Conservation (phyloP, 1,139 yeast species). For the Scheffersomyces insectosa region DNA sequence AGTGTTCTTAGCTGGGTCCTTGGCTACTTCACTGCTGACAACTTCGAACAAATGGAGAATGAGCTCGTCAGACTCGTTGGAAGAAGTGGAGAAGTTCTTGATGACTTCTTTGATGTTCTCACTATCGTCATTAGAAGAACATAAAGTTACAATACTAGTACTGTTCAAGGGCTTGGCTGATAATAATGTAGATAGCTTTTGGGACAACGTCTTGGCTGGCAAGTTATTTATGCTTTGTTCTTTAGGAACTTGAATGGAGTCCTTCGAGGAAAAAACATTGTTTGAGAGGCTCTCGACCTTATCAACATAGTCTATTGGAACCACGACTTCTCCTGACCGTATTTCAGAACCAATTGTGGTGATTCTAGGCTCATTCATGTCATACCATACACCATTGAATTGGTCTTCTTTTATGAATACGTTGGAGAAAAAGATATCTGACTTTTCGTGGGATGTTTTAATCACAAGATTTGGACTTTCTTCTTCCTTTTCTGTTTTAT, state of each 20-base stretch:
- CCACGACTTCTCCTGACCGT: slow-evolving; percentile 16
- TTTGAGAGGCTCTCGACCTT: slow-evolving; percentile 1
- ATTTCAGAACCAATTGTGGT: slow-evolving; percentile 19
- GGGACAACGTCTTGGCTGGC: slow-evolving; percentile 24
- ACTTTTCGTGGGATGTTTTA: slow-evolving; percentile 6
- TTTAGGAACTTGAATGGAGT: slow-evolving; percentile 13
- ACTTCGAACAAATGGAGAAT: slow-evolving; percentile 33
- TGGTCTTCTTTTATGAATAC: slow-evolving; percentile 10
- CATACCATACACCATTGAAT: slow-evolving; percentile 36
- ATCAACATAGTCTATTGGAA: slow-evolving; percentile 17
- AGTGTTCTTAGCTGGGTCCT: slow-evolving; percentile 32
- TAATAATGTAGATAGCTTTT: slow-evolving; percentile 18
- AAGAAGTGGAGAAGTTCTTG: slow-evolving; percentile 19
- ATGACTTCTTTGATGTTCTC: slow-evolving; percentile 37
- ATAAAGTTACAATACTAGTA: slow-evolving; percentile 23
- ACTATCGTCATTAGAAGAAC: slow-evolving; percentile 36
- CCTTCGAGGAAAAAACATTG: slow-evolving; percentile 4
- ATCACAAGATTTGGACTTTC: slow-evolving; percentile 10
- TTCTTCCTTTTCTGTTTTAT: slow-evolving; percentile 7
- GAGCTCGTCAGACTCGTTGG: slow-evolving; percentile 13
- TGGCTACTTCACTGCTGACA: slow-evolving; percentile 34
- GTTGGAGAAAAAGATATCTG: slow-evolving; percentile 12
- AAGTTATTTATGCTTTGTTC: slow-evolving; percentile 17
- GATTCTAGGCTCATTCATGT: slow-evolving; percentile 30
- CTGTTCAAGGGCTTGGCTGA: slow-evolving; percentile 4